Percentiles rank a stretch among this genome's conserved stretches.
Evolutionary conservation across 345 rosid species (phyloP).

Genomic region (Acer negundo): DNA sequence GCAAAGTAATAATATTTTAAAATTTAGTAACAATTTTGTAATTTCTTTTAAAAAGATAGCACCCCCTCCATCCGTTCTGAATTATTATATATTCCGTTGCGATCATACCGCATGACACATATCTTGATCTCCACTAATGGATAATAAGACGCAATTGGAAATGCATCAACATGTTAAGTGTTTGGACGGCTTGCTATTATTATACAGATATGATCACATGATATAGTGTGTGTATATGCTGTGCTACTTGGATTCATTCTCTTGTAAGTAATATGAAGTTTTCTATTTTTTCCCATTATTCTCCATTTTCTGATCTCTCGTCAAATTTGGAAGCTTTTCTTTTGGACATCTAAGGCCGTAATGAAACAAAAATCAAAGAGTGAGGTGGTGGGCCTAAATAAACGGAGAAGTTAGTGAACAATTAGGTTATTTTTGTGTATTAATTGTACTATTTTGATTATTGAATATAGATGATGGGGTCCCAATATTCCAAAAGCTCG

Average conservation of each 20-base stretch:
- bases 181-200: neutral
- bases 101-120: no score
- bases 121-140: no score
- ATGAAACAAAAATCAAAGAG: neutral
- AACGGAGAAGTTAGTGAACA: neutral
- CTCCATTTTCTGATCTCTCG: neutral
- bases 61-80: no score
- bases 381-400: constrained; percentile 3
- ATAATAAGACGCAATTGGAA: neutral
- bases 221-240: neutral
- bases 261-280: constrained; percentile 12
- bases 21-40: no score
- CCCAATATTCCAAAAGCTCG: constrained; percentile 33
- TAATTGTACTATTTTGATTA: neutral
- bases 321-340: neutral
- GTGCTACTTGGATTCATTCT: constrained; percentile 15
- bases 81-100: no score
- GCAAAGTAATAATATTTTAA: no score
- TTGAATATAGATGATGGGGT: constrained; percentile 3
- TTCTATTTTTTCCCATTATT: neutral
- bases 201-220: neutral
- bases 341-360: neutral
- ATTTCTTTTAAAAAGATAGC: no score
- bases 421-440: constrained; percentile 10
- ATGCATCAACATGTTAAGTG: neutral